Evolutionary conservation across 1,284 basidiomycete genomes (phyloP).

Genomic region (Exobasidium cylindrosporum): DNA sequence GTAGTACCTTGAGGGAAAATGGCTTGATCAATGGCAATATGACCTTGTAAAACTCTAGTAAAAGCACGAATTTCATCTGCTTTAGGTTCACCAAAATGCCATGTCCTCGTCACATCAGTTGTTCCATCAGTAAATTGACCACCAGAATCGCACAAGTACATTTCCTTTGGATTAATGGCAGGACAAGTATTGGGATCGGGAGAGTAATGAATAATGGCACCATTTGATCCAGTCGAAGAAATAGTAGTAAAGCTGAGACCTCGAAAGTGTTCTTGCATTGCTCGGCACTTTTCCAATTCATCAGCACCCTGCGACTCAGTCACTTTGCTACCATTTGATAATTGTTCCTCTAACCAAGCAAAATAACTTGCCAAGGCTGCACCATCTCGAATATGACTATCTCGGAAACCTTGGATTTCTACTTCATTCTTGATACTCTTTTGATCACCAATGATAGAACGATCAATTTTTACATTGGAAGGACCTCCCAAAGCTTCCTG

Average conservation of each 20-base stretch:
- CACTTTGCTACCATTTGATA: conserved; percentile 66
- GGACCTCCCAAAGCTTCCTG: conserved; percentile 50
- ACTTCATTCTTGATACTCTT: conserved; percentile 85
- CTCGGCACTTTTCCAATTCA: conserved; percentile 74
- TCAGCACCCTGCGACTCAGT: conserved; percentile 79
- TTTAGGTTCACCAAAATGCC: conserved; percentile 78
- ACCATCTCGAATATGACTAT: conserved; percentile 84
- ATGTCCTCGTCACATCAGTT: conserved; percentile 78
- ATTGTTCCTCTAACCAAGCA: conserved; percentile 85
- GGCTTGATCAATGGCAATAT: conserved; percentile 83
- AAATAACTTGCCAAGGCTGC: conserved; percentile 76
- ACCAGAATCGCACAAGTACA: conserved; percentile 94
- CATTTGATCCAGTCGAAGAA: conserved; percentile 81
- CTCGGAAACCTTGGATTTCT: conserved; percentile 85
- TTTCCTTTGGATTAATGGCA: conserved; percentile 60
- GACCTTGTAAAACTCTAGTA: conserved; percentile 90
- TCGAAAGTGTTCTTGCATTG: conserved; percentile 73
- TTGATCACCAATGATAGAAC: conserved; percentile 68
- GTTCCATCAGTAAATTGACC: conserved; percentile 87
- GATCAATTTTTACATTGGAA: conserved; percentile 31
- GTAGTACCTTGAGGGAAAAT: conserved; percentile 78
- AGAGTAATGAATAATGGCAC: conserved; percentile 89
- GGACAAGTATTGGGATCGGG: conserved; percentile 75
- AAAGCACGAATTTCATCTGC: conserved; percentile 79
- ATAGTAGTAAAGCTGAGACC: conserved; percentile 91